These are phyloP conservation scores for Vigna mungo DNA, from an alignment of 306 rosid genomes.

Conservation along the genomic window DNA sequence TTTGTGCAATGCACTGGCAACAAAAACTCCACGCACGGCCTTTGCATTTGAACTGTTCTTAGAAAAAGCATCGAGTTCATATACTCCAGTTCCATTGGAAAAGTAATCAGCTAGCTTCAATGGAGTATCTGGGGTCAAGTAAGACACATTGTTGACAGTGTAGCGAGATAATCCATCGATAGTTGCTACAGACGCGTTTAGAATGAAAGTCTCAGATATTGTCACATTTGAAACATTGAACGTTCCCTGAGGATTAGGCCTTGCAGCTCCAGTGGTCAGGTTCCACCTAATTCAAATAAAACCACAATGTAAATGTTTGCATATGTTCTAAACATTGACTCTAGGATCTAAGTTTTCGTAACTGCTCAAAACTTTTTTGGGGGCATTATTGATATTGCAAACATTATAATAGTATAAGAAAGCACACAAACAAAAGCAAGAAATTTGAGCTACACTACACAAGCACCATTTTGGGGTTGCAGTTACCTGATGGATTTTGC, in stretches of 20 bases:
- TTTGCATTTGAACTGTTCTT: slow-evolving; percentile 51
- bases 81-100: slow-evolving; percentile 64
- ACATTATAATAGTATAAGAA: not conserved
- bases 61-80: slow-evolving; percentile 67
- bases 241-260: slow-evolving; percentile 89
- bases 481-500: slow-evolving; percentile 74
- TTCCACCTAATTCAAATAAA: slow-evolving; percentile 65
- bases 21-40: slow-evolving; percentile 63
- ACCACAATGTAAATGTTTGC: not conserved
- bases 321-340: not conserved
- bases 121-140: slow-evolving; percentile 65
- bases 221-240: slow-evolving; percentile 77
- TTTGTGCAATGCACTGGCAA: slow-evolving; percentile 64
- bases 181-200: slow-evolving; percentile 48
- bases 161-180: slow-evolving; percentile 46
- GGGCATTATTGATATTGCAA: slow-evolving; percentile 6
- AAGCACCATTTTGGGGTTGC: not conserved
- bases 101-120: slow-evolving; percentile 77
- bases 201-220: slow-evolving; percentile 69
- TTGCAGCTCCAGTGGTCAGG: slow-evolving; percentile 82
- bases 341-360: not conserved
- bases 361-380: slow-evolving; percentile 1
- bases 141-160: slow-evolving; percentile 78
- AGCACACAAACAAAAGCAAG: not conserved
- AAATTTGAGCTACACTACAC: not conserved